phyloP scores from a whole-genome alignment of 23 red algal species.

The Gracilaria gracilis region DNA sequence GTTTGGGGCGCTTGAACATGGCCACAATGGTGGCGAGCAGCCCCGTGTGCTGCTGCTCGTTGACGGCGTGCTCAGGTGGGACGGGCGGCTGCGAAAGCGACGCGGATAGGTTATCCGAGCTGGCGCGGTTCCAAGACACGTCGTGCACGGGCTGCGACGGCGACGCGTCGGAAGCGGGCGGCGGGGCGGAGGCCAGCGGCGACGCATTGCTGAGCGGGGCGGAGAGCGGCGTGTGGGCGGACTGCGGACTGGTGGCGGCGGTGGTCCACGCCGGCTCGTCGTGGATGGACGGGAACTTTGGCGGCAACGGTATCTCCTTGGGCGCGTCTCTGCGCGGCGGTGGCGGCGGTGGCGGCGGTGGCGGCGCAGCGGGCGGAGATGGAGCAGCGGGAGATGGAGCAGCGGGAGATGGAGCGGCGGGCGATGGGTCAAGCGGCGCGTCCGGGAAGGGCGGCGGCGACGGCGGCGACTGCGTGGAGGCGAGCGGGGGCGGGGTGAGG shows the following conservation, averaged over 20 bases:
- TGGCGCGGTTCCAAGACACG: constrained; percentile 19
- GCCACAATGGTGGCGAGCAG: background rate
- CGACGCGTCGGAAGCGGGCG: background rate
- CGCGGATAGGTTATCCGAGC: constrained; percentile 18
- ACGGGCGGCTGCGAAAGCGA: background rate
- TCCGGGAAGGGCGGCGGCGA: constrained; percentile 14
- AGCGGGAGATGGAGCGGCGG: background rate
- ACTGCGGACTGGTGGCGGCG: constrained; percentile 1
- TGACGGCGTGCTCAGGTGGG: background rate
- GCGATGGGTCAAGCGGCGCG: background rate
- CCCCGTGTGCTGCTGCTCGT: background rate
- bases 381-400: background rate
- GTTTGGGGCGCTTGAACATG: background rate
- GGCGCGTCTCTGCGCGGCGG: background rate
- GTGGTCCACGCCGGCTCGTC: constrained; percentile 30
- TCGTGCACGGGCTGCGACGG: background rate
- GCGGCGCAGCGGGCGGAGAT: background rate
- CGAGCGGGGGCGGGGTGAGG: background rate
- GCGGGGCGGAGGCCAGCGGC: background rate
- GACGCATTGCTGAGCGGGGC: background rate
- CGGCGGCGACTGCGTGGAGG: background rate
- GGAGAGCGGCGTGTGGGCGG: background rate
- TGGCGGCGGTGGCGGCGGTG: constrained; percentile 11
- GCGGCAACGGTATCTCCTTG: constrained; percentile 25
- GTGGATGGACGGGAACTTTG: constrained; percentile 32